phyloP scores from a whole-genome alignment of 805 yeast species.

The Candida yuanshanica region DNA sequence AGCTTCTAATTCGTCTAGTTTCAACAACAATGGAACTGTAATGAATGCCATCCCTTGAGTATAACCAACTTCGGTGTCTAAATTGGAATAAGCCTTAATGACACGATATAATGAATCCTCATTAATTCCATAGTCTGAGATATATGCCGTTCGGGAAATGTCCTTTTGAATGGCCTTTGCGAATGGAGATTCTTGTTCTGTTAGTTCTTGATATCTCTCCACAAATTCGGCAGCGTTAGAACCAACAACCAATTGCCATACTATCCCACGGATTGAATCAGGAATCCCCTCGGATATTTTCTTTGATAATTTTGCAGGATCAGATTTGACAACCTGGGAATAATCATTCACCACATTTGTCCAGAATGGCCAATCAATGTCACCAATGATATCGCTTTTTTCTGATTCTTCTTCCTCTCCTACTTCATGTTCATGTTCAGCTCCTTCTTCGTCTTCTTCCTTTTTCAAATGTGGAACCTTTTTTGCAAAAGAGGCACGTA shows the following conservation, averaged over 20 bases:
- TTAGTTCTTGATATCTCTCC: slow-evolving; percentile 27
- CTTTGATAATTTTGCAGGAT: slow-evolving; percentile 51
- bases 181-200: slow-evolving; percentile 55
- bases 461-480: slow-evolving; percentile 16
- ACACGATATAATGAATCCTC: slow-evolving; percentile 68
- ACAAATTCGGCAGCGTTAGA: slow-evolving; percentile 53
- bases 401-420: too few relatives aligned
- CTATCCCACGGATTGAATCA: slow-evolving; percentile 73
- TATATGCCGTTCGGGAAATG: slow-evolving; percentile 78
- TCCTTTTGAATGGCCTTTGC: slow-evolving; percentile 79
- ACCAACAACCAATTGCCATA: slow-evolving; percentile 86
- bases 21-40: slow-evolving; percentile 76
- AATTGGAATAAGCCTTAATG: slow-evolving; percentile 76
- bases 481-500: slow-evolving; percentile 29
- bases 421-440: slow-evolving; percentile 24
- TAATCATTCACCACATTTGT: slow-evolving; percentile 74
- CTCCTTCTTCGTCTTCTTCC: slow-evolving; percentile 5
- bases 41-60: slow-evolving; percentile 98
- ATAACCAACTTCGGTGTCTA: slow-evolving; percentile 92
- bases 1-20: slow-evolving; percentile 78
- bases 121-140: slow-evolving; percentile 44
- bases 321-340: slow-evolving; percentile 53
- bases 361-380: slow-evolving; percentile 87
- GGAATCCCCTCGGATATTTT: slow-evolving; percentile 80
- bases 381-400: slow-evolving; percentile 20